Evolutionary conservation across 2,329 filamentous ascomycete genomes (phyloP).

Genomic region (Aspergillus spinulosporus): DNA sequence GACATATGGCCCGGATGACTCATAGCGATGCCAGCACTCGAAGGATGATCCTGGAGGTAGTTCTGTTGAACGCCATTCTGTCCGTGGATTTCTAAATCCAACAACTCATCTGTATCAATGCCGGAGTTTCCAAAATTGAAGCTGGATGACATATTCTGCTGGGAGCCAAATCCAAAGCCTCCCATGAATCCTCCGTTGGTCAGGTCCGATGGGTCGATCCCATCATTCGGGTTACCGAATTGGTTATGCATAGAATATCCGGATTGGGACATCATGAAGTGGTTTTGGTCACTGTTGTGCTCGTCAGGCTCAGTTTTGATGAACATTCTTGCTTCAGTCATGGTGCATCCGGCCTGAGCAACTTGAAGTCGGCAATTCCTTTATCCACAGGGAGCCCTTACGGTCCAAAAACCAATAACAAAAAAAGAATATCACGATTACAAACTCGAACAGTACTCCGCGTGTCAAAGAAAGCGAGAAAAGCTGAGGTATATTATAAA

Average conservation of each 20-base stretch:
- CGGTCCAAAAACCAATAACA: slow-evolving; percentile 17
- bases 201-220: slow-evolving; percentile 83
- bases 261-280: slow-evolving; percentile 52
- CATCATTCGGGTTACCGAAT: slow-evolving; percentile 56
- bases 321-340: slow-evolving; percentile 60
- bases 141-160: slow-evolving; percentile 66
- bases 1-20: slow-evolving; percentile 69
- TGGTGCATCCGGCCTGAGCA: slow-evolving; percentile 31
- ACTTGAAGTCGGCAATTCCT: slow-evolving; percentile 14
- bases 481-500: background rate
- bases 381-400: slow-evolving; percentile 24
- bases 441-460: background rate
- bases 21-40: slow-evolving; percentile 54
- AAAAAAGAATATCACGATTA: slow-evolving; percentile 1
- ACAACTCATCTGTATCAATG: slow-evolving; percentile 84
- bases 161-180: slow-evolving; percentile 60
- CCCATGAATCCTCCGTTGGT: slow-evolving; percentile 53
- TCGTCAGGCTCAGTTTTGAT: slow-evolving; percentile 71
- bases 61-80: slow-evolving; percentile 42
- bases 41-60: slow-evolving; percentile 55
- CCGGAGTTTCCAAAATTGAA: slow-evolving; percentile 77
- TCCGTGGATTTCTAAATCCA: slow-evolving; percentile 59
- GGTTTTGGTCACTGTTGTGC: slow-evolving; percentile 54
- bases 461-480: background rate
- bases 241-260: slow-evolving; percentile 56